Percentiles rank a stretch among this genome's conserved stretches.
Conservation (phyloP, 257 asterid species). For the Nyctanthes arbortristis region DNA sequence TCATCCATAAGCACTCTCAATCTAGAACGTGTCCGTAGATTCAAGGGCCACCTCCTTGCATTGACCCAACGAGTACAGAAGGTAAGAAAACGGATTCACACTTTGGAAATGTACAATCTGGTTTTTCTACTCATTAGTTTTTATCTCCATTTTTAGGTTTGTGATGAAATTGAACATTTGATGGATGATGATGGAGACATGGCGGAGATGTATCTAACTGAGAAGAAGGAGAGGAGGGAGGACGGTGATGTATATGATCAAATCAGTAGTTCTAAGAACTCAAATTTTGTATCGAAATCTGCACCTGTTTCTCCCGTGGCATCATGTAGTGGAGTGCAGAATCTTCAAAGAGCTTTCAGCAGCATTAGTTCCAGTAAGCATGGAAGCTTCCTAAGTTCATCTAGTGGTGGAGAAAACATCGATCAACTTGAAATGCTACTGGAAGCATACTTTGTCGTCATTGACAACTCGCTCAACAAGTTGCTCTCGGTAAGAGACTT, state of each 20-base stretch:
- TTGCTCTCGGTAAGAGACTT: slow-evolving; percentile 71
- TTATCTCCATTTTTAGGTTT: slow-evolving; percentile 53
- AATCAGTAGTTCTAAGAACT: slow-evolving; percentile 31
- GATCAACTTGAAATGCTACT: slow-evolving; percentile 98
- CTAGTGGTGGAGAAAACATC: slow-evolving; percentile 65
- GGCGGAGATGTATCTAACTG: slow-evolving; percentile 99
- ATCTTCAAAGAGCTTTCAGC: slow-evolving; percentile 84
- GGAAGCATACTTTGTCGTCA: slow-evolving; percentile 88
- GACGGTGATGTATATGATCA: slow-evolving; percentile 51
- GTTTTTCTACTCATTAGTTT: slow-evolving; percentile 14
- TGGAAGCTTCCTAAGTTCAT: slow-evolving; percentile 78
- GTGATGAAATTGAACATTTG: slow-evolving; percentile 93
- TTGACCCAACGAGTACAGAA: slow-evolving; percentile 96
- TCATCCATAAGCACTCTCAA: slow-evolving; percentile 87
- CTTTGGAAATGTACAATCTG: slow-evolving; percentile 1
- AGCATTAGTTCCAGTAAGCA: slow-evolving; percentile 72
- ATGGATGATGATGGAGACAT: slow-evolving; percentile 99
- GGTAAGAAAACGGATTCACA: slow-evolving; percentile 39
- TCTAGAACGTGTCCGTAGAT: slow-evolving; percentile 95
- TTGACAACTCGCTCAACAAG: slow-evolving; percentile 84
- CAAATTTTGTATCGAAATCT: slow-evolving; percentile 52
- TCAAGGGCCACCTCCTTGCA: slow-evolving; percentile 93
- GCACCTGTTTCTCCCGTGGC: slow-evolving; percentile 88
- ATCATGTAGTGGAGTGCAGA: slow-evolving; percentile 52
- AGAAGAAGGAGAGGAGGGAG: slow-evolving; percentile 86